Base-by-base conservation (phyloP, 768 basidiomycete species). In the Gloeopeniophorella convolvens region DNA sequence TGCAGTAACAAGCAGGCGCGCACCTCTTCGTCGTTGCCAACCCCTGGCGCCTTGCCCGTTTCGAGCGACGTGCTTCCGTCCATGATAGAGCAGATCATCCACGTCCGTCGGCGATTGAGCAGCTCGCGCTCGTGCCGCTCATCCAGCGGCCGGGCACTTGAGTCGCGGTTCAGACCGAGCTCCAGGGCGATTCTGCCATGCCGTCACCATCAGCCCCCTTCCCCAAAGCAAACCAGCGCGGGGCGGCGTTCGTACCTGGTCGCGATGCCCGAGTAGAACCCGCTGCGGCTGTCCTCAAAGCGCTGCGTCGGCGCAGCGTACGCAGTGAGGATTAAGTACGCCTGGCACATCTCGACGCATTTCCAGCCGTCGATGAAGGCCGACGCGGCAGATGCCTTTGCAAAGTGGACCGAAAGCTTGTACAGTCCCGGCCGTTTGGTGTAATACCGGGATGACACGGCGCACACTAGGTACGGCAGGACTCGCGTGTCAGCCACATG, bases 301-400 rank as follows among this genome's bases (percentile, higher is more conserved):
- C 74, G 76, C 51, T 76, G 76, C 52, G 77, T 77, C 0, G 82
- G 80, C 7, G 76, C 67, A 16, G 78, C 75, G 63, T 84, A 84
- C 7, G 78, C 75, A 30, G 78, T 75, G 67, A 84, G 70, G 26
- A 90, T 64, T 15, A 87, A 66, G 60, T 83, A 89, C 16, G 87
- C 86, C 62, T 90, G 88, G 50, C 81, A 83, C 50, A 83, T 78
- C 60, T 90, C 88, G n/a, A 89, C 75, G 51, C 77, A 81, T 61
- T 77, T 77, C 56, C 73, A 71, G 5, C 80, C 80, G 50, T 82
- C 78, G 11, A 80, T 71, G 44, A 84, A 69, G 2, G 79, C 73
- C 48, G 73, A 72, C 11, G 77, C 79, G 5, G 82, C 82, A 16
- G 77, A 71, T 45, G 80, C 76, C 52, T 77, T 72, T 6, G 82